Base-by-base conservation (phyloP, 2,329 filamentous ascomycete species). In the Sporothrix euskadiensis region DNA sequence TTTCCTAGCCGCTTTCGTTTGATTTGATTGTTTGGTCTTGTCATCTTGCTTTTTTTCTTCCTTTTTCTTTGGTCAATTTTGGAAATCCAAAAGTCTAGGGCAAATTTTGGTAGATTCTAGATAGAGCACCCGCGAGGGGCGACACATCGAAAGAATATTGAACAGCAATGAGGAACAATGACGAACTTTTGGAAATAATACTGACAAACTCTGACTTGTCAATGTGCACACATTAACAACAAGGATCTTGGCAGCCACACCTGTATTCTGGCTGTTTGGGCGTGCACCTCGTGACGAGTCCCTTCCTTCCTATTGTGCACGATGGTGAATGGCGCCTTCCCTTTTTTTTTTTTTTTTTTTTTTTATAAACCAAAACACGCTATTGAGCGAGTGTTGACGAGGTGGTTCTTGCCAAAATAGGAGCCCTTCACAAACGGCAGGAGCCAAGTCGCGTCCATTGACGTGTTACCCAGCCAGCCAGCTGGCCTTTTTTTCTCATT, bases 91-190 rank as follows among this genome's bases (percentile, higher is more conserved):
- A 32, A 69, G 44, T 14, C 3, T 14, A 1, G n/a, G n/a, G 61
- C 16, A 59, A 39, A 61, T 57, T 6, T 35, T 6, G 44, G 49
- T 69, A 57, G 35, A 59, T 47, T 35, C 12, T 47, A 71, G 69
- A 71, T 26, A 59, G 39, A 71, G 54, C 39, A 44, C 54, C 41
- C 69, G 54, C 69, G 8, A 61, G 69, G 44, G 54, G 39, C 39
- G 54, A 30, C 54, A 30, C 35, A 61, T 68, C 39, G 22, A 44
- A 4, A 35, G 6, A n/a, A 52, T n/a, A 52, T 68, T n/a, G 16
- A 22, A 47, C 8, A n/a, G 16, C 19, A 30, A 44, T 66, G 39
- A 66, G n/a, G 22, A 5, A 30, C 19, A 30, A 44, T 66, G 39
- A 66, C n/a, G 22, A 5, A 47, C 10, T 10, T 26, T 65, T 14